These are phyloP conservation scores for Celoporthe dispersa DNA, from an alignment of 2,329 filamentous ascomycete genomes.

Conservation along the genomic window DNA sequence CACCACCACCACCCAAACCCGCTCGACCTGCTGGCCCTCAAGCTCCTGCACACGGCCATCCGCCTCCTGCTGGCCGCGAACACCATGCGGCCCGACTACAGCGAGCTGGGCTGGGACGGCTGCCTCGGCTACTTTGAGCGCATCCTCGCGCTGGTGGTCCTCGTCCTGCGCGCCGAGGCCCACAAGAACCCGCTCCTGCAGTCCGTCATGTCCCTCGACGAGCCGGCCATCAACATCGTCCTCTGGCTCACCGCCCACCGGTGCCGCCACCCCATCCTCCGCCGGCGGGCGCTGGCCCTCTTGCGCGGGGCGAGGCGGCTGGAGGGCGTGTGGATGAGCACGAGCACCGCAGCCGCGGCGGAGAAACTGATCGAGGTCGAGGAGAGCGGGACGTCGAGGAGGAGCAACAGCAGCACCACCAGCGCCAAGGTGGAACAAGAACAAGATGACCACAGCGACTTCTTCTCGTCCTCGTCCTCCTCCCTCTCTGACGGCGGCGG, in stretches of 20 bases:
- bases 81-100: constrained; percentile 30
- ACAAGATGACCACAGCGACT: not conserved
- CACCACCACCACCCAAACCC: not conserved
- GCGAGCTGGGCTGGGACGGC: constrained; percentile 38
- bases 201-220: constrained; percentile 36
- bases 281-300: constrained; percentile 35
- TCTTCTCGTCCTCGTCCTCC: too few species aligned
- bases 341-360: constrained; percentile 37
- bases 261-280: constrained; percentile 39
- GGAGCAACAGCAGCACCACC: not conserved
- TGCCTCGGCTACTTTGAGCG: constrained; percentile 38
- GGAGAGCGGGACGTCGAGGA: constrained; percentile 23
- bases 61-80: constrained; percentile 31
- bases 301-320: constrained; percentile 37
- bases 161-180: constrained; percentile 19
- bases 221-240: constrained; percentile 40
- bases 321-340: constrained; percentile 41
- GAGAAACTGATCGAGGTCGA: constrained; percentile 29
- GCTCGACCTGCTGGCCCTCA: constrained; percentile 26
- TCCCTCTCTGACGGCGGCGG: not conserved
- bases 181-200: constrained; percentile 19
- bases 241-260: constrained; percentile 36
- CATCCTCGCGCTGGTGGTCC: constrained; percentile 31
- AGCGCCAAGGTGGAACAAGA: not conserved
- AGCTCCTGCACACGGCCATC: constrained; percentile 38